Evolutionary conservation across 2,329 filamentous ascomycete species (phyloP).

Genomic region (Blastomyces silverae): DNA sequence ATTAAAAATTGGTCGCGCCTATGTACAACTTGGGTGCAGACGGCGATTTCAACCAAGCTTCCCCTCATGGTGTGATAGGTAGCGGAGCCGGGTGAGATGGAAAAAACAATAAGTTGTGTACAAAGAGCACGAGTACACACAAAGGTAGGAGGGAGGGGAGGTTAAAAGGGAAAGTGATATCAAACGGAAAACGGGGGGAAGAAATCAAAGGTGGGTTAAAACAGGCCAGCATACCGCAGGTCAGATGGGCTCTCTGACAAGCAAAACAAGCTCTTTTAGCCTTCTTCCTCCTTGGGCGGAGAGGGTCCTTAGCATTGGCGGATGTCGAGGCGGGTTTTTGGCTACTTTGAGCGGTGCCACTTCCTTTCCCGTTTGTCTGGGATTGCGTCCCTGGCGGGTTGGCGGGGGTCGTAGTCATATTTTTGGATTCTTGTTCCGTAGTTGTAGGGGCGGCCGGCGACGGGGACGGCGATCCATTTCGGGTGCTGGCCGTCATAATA

Average conservation of each 20-base stretch:
- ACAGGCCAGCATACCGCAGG: constrained; percentile 71
- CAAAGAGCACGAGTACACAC: not conserved
- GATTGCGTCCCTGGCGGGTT: constrained; percentile 41
- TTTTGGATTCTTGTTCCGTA: constrained; percentile 34
- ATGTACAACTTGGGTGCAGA: not conserved
- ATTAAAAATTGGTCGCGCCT: not conserved
- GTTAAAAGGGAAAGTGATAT: not conserved
- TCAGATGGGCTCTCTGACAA: constrained; percentile 93
- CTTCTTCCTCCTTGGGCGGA: constrained; percentile 88
- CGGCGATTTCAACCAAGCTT: not conserved
- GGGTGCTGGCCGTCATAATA: constrained; percentile 32
- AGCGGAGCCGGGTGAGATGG: not conserved
- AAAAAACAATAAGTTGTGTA: not conserved
- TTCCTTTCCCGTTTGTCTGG: constrained; percentile 42
- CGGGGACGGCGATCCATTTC: constrained; percentile 34
- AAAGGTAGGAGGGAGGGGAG: not conserved
- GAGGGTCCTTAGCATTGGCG: constrained; percentile 68
- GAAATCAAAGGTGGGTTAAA: constrained; percentile 9
- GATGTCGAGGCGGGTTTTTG: constrained; percentile 41
- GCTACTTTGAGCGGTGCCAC: constrained; percentile 56
- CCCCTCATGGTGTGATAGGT: not conserved
- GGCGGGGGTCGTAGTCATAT: constrained; percentile 32
- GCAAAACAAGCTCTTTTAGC: constrained; percentile 91
- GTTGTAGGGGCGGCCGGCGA: constrained; percentile 34
- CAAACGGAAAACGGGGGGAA: constrained; percentile 13